These are phyloP conservation scores for Fusarium udum DNA, from an alignment of 2,329 filamentous ascomycete genomes.

Conservation along the genomic window DNA sequence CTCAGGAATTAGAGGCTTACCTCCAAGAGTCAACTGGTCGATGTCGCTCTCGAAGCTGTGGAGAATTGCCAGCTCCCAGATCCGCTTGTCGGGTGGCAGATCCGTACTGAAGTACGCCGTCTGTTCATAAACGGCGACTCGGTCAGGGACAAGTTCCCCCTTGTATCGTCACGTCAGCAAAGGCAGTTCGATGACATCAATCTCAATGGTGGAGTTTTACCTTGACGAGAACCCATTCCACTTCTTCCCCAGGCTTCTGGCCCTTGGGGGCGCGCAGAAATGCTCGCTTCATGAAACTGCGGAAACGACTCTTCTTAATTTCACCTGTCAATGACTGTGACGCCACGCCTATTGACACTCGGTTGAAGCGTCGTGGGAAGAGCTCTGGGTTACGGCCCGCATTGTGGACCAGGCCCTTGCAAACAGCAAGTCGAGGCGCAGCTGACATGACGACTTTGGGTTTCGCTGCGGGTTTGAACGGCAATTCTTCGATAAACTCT, in stretches of 20 bases:
- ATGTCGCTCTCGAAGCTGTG: neutral
- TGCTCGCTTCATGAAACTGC: neutral
- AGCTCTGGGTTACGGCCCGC: neutral
- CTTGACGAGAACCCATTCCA: neutral
- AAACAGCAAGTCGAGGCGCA: neutral
- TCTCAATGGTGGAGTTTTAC: neutral
- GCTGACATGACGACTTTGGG: neutral
- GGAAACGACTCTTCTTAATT: neutral
- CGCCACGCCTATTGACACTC: neutral
- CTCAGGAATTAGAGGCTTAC: too few species aligned
- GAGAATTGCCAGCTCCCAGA: neutral
- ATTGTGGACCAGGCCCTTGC: neutral
- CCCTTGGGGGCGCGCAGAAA: neutral
- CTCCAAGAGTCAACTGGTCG: neutral
- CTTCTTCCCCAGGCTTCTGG: neutral
- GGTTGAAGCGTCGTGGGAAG: neutral
- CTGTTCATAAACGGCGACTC: neutral
- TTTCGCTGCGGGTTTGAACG: neutral
- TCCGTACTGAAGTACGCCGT: neutral
- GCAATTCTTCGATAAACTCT: neutral
- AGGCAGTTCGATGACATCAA: neutral
- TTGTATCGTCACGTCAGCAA: neutral
- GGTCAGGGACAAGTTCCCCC: neutral
- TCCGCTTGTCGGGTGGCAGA: neutral
- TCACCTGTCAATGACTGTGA: neutral